Percentiles rank a stretch among this genome's conserved stretches.
phyloP scores from a whole-genome alignment of 805 yeast genomes.

The Myxozyma vanderwaltii region DNA sequence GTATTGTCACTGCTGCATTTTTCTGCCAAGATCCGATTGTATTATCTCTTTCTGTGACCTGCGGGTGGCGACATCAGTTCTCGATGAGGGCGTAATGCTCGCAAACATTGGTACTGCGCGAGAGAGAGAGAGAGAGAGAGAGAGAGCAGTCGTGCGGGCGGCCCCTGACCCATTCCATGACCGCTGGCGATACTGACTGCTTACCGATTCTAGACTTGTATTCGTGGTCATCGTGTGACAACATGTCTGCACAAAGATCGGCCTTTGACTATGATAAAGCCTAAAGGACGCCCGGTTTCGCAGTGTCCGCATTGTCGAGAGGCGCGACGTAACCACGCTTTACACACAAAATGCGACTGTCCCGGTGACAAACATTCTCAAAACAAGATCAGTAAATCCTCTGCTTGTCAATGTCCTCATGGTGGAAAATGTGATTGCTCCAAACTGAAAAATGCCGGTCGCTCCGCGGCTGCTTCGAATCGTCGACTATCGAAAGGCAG shows the following conservation, averaged over 20 bases:
- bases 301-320: slow-evolving; percentile 87
- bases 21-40: too few species aligned
- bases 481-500: neutral
- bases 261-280: slow-evolving; percentile 89
- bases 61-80: neutral
- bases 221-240: slow-evolving; percentile 94
- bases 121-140: too few species aligned
- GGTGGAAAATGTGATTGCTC: slow-evolving; percentile 28
- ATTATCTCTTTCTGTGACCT: too few species aligned
- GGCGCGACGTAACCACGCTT: slow-evolving; percentile 63
- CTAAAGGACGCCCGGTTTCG: slow-evolving; percentile 93
- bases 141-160: too few species aligned
- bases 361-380: slow-evolving; percentile 30
- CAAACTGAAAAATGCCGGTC: slow-evolving; percentile 29
- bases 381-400: neutral
- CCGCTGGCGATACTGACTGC: neutral
- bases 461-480: slow-evolving; percentile 5
- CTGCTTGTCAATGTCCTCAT: slow-evolving; percentile 14
- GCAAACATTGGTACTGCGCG: too few species aligned
- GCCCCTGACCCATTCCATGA: too few species aligned
- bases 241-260: slow-evolving; percentile 91
- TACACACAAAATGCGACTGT: slow-evolving; percentile 72
- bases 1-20: neutral
- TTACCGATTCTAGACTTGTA: slow-evolving; percentile 52
- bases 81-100: too few species aligned